Base-by-base conservation (phyloP, 768 basidiomycete genomes). In the Nidula microcarpa region DNA sequence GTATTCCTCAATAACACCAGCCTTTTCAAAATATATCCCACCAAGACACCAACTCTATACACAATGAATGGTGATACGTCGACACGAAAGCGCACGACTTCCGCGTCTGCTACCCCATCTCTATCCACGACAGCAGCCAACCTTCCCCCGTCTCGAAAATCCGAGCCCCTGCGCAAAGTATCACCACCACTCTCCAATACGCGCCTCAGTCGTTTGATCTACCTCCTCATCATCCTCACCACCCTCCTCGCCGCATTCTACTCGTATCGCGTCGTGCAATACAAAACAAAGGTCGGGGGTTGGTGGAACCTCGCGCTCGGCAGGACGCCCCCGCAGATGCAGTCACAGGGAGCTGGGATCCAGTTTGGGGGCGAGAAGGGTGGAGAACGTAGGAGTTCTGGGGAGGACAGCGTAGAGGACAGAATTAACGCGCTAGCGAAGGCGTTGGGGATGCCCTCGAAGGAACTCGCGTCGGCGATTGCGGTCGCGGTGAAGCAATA, bases 391-490 rank as follows among this genome's bases (percentile, higher is more conserved):
- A 33, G 57, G 18, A 43, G 39, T 14, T 36, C 32, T 50, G 48
- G 18, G 11, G 51, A 4, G 39, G 51, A 30, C 61, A 65, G 4
- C 73, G 64, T 4, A 72, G 85, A 88, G 59, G 71, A 74, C 4
- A 72, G 75, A 35, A 79, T 89, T 51, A 78, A 80, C 49, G 80
- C 75, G 11, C 72, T 90, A 9, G 88, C 87, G 9, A 68, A 70
- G 6, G 81, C 78, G 33, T 70, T 90, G 33, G 88, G 86, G 1
- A 77, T 89, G 60, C 76, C 81, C 0, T 73, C 83, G 13, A 68
- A 71, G 39, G 81, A 86, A 36, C 69, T 90, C 1, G 86, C 87
- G 2, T 74, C 71, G 14, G 88, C 86, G 0, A 82, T 89, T 47
- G 84, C 82, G 0, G 74, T 70, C 47, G 84, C 81, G 0, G 81